A percentile compares a stretch with the other conserved stretches of the same genome.
Conservation (phyloP, 2,329 filamentous ascomycete genomes). For the Trichoderma asperellum region DNA sequence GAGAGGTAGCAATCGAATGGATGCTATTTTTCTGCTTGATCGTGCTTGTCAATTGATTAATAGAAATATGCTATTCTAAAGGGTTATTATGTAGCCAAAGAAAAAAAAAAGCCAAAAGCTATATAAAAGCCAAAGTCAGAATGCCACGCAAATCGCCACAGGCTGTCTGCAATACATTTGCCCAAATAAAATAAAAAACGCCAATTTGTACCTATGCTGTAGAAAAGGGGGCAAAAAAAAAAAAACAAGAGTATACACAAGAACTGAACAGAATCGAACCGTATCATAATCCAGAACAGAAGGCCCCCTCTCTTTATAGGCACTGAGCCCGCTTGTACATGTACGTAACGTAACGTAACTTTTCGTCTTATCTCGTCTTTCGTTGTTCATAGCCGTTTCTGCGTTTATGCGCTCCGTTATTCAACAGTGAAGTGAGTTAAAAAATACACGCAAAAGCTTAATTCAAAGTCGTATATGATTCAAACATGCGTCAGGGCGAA, state of each 20-base stretch:
- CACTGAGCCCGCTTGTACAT: constrained; percentile 18
- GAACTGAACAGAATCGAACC: constrained; percentile 1
- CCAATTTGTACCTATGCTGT: constrained; percentile 9
- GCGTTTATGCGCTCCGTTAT: neutral
- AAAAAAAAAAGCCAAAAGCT: neutral
- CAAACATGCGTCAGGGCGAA: neutral
- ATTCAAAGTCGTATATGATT: neutral
- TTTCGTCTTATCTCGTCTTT: neutral
- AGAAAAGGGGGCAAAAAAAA: neutral
- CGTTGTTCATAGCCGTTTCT: neutral
- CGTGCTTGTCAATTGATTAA: neutral
- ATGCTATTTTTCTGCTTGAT: neutral
- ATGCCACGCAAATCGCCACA: neutral
- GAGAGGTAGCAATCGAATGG: neutral
- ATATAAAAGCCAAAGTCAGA: neutral
- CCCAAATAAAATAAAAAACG: neutral
- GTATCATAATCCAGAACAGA: neutral
- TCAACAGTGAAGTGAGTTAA: neutral
- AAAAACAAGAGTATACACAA: constrained; percentile 3
- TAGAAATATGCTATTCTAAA: constrained; percentile 5
- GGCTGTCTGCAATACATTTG: neutral
- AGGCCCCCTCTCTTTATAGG: neutral
- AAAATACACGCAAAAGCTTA: neutral
- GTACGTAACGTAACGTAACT: neutral
- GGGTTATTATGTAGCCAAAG: neutral